Evolutionary conservation across 75 land plant species (phyloP).

Genomic region (Cryptomeria japonica): DNA sequence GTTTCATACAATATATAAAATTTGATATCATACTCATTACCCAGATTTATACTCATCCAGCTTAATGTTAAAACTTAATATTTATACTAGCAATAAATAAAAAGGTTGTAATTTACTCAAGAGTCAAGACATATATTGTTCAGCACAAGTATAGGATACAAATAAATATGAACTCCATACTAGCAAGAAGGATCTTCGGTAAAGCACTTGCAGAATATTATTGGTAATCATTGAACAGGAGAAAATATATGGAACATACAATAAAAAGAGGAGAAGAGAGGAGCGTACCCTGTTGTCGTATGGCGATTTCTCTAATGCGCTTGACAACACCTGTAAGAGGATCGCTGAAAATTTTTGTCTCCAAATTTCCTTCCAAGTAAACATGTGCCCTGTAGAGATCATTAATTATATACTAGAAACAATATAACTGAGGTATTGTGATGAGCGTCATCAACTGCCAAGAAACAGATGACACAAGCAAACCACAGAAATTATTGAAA

Average conservation of each 20-base stretch:
- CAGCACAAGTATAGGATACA: background rate
- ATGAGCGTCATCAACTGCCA: background rate
- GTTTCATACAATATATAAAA: background rate
- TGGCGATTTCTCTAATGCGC: conserved; percentile 76
- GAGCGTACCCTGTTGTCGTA: conserved; percentile 63
- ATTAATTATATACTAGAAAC: background rate
- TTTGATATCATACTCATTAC: background rate
- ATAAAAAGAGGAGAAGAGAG: background rate
- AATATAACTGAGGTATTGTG: background rate
- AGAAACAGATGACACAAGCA: background rate
- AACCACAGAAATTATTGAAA: background rate
- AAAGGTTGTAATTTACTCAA: background rate
- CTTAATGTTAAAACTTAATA: background rate
- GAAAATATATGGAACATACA: background rate
- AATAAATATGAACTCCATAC: background rate
- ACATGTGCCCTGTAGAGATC: conserved; percentile 44
- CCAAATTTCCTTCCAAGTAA: conserved; percentile 87
- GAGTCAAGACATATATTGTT: background rate
- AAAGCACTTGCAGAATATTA: background rate
- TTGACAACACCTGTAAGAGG: conserved; percentile 69
- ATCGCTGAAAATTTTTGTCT: conserved; percentile 80
- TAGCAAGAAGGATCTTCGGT: background rate
- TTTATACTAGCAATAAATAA: background rate
- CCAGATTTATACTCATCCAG: background rate
- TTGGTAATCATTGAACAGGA: background rate